Evolutionary conservation across 768 basidiomycete species (phyloP).

Genomic region (Termitomyces sp.): DNA sequence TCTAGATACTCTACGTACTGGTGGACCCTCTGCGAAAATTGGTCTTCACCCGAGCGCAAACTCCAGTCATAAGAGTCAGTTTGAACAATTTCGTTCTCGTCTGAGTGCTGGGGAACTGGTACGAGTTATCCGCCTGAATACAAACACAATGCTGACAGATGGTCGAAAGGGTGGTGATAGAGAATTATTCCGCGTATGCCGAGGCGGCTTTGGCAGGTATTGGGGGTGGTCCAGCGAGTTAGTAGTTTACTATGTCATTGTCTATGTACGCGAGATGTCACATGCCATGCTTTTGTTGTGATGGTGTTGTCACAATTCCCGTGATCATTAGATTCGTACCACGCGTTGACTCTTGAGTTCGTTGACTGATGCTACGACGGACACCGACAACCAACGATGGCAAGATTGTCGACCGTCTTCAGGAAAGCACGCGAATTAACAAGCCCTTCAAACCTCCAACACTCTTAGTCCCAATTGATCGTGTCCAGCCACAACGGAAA

Average conservation of each 20-base stretch:
- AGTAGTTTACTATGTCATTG: background rate
- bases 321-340: constrained; percentile 1
- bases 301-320: constrained; percentile 10
- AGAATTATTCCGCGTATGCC: constrained; percentile 57
- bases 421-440: constrained; percentile 70
- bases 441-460: constrained; percentile 82
- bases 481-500: constrained; percentile 69
- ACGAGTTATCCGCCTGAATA: constrained; percentile 11
- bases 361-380: constrained; percentile 58
- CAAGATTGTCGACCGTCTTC: constrained; percentile 59
- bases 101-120: constrained; percentile 55
- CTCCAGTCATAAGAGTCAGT: constrained; percentile 40
- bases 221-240: constrained; percentile 27
- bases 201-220: constrained; percentile 41
- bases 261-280: constrained; percentile 16
- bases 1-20: constrained; percentile 48
- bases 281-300: constrained; percentile 12
- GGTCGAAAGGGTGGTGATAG: constrained; percentile 55
- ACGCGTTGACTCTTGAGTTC: background rate
- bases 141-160: background rate
- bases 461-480: constrained; percentile 37
- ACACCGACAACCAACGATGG: constrained; percentile 70
- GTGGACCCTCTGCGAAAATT: constrained; percentile 47
- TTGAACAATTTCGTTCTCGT: constrained; percentile 44
- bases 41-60: constrained; percentile 35